Evolutionary conservation across 768 basidiomycete genomes (phyloP).

Genomic region (Hericium alpestre): DNA sequence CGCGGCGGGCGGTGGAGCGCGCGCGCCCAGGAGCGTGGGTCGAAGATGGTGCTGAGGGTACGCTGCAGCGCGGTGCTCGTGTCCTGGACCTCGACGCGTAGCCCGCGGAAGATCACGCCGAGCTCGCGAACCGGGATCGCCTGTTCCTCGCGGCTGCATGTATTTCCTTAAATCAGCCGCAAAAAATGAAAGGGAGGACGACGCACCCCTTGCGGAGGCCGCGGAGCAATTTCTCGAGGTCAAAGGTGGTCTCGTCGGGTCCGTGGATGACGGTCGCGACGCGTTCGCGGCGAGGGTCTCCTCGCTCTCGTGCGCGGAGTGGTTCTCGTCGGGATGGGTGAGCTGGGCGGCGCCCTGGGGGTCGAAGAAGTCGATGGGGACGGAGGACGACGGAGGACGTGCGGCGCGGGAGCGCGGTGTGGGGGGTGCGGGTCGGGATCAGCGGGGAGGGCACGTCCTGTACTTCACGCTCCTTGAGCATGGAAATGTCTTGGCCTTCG

Average conservation of each 20-base stretch:
- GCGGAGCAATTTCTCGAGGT: constrained; percentile 20
- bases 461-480: no score
- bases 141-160: constrained; percentile 33
- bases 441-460: no score
- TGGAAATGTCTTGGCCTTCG: no score
- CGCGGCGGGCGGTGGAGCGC: constrained; percentile 47
- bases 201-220: constrained; percentile 15
- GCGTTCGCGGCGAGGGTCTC: not conserved
- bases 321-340: not conserved
- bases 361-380: constrained; percentile 41
- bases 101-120: constrained; percentile 49
- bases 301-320: not conserved
- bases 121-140: constrained; percentile 42
- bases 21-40: constrained; percentile 37
- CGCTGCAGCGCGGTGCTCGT: constrained; percentile 32
- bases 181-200: not conserved
- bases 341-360: constrained; percentile 35
- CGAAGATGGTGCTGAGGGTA: constrained; percentile 52
- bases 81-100: constrained; percentile 48
- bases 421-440: no score
- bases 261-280: not conserved
- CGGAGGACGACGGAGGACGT: constrained; percentile 19
- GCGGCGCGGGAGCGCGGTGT: no score
- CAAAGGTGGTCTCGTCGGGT: constrained; percentile 16
- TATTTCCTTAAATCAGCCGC: no score